Evolutionary conservation across 768 basidiomycete genomes (phyloP).

Genomic region (Tremella fuciformis): DNA sequence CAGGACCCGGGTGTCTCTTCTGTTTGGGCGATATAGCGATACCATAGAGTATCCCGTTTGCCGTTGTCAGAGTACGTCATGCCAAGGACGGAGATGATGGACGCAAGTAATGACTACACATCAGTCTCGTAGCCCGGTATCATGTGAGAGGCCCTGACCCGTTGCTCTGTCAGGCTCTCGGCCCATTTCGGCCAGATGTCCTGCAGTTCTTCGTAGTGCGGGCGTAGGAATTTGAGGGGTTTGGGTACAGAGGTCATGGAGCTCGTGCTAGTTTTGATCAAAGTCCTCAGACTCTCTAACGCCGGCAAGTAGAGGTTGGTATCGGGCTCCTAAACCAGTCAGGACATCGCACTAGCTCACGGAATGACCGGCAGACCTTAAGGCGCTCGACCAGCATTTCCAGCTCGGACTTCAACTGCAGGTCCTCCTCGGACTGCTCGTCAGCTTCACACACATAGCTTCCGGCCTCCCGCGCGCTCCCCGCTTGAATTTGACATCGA

Average conservation of each 20-base stretch:
- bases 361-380: slow-evolving; percentile 60
- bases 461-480: neutral
- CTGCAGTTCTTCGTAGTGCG: slow-evolving; percentile 83
- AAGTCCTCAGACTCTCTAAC: slow-evolving; percentile 84
- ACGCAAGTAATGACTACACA: slow-evolving; percentile 83
- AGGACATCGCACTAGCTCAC: neutral
- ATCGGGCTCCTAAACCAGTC: slow-evolving; percentile 70
- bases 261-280: slow-evolving; percentile 93
- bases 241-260: slow-evolving; percentile 99
- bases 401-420: slow-evolving; percentile 84
- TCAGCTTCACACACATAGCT: slow-evolving; percentile 4
- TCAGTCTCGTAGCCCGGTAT: neutral
- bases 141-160: slow-evolving; percentile 31
- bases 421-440: slow-evolving; percentile 85
- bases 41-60: slow-evolving; percentile 89
- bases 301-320: slow-evolving; percentile 80
- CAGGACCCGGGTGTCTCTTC: slow-evolving; percentile 81
- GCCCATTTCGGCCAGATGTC: slow-evolving; percentile 70
- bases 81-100: slow-evolving; percentile 94
- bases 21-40: slow-evolving; percentile 74
- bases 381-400: slow-evolving; percentile 95
- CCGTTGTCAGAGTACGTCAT: slow-evolving; percentile 99
- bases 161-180: slow-evolving; percentile 61
- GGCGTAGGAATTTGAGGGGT: slow-evolving; percentile 94
- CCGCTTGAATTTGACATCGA: neutral